phyloP scores from a whole-genome alignment of 768 basidiomycete genomes.

The Floccularia luteovirens region DNA sequence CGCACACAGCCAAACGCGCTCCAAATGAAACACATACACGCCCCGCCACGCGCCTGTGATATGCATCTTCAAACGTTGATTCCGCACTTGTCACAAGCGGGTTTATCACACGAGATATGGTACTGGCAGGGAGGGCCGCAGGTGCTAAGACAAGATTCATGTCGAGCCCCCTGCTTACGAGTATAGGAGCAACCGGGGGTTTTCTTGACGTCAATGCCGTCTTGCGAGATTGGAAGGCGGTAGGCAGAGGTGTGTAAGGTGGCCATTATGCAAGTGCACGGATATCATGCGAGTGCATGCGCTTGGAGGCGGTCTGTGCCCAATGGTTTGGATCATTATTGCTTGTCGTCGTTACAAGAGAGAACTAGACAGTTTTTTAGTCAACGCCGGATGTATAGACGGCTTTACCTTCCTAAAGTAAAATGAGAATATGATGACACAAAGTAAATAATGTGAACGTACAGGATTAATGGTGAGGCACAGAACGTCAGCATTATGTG shows the following conservation, averaged over 20 bases:
- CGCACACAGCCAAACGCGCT: slow-evolving; percentile 57
- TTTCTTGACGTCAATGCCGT: too few species aligned
- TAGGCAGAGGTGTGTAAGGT: slow-evolving; percentile 62
- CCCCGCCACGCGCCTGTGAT: slow-evolving; percentile 51
- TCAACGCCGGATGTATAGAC: slow-evolving; percentile 85
- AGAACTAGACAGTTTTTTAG: slow-evolving; percentile 73
- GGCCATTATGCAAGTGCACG: slow-evolving; percentile 88
- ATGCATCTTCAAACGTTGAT: slow-evolving; percentile 78
- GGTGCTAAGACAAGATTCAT: slow-evolving; percentile 82
- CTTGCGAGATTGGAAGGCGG: too few species aligned
- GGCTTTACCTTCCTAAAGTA: slow-evolving; percentile 73
- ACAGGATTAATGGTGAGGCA: slow-evolving; percentile 80
- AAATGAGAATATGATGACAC: background rate
- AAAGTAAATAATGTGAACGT: too few species aligned
- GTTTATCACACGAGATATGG: slow-evolving; percentile 47
- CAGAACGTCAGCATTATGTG: slow-evolving; percentile 88
- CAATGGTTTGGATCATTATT: slow-evolving; percentile 60
- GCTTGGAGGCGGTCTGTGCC: slow-evolving; percentile 76
- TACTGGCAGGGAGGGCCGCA: slow-evolving; percentile 57
- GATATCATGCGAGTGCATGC: slow-evolving; percentile 93
- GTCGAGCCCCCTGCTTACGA: slow-evolving; percentile 91
- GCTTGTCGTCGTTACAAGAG: slow-evolving; percentile 44
- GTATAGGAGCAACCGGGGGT: slow-evolving; percentile 61
- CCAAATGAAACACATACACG: slow-evolving; percentile 51
- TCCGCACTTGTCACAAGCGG: slow-evolving; percentile 58